These are phyloP conservation scores for Xylariomycetidae sp. DNA, from an alignment of 2,329 filamentous ascomycete genomes.

Conservation along the genomic window DNA sequence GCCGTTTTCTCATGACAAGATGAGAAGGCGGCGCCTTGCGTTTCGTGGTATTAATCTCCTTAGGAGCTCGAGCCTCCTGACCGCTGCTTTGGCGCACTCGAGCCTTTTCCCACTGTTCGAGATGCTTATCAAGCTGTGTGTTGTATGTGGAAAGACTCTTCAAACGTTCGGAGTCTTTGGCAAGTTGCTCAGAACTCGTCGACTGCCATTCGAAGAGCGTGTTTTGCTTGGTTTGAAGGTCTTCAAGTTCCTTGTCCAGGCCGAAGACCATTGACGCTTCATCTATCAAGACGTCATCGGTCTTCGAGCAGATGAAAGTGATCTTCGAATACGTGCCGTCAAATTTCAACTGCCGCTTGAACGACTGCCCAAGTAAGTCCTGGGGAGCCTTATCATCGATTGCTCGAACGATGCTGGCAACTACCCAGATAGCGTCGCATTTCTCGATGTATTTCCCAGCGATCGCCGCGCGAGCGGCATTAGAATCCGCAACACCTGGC, in stretches of 20 bases:
- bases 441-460: slow-evolving; percentile 54
- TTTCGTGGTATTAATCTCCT: slow-evolving; percentile 30
- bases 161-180: too few relatives aligned
- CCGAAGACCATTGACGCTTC: slow-evolving; percentile 39
- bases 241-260: slow-evolving; percentile 24
- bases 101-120: slow-evolving; percentile 10
- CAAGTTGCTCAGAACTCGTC: slow-evolving; percentile 39
- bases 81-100: slow-evolving; percentile 12
- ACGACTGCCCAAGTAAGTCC: slow-evolving; percentile 45
- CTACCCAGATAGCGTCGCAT: slow-evolving; percentile 53
- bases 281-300: slow-evolving; percentile 49
- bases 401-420: slow-evolving; percentile 52
- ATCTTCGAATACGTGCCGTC: slow-evolving; percentile 46
- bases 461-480: slow-evolving; percentile 52
- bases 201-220: slow-evolving; percentile 44
- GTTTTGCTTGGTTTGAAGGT: slow-evolving; percentile 48
- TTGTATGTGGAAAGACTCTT: slow-evolving; percentile 30
- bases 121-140: slow-evolving; percentile 20
- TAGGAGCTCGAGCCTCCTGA: slow-evolving; percentile 3
- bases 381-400: slow-evolving; percentile 55
- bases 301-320: slow-evolving; percentile 39
- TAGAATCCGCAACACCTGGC: slow-evolving; percentile 54
- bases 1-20: slow-evolving; percentile 6
- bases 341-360: slow-evolving; percentile 51
- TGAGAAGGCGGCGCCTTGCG: slow-evolving; percentile 27